Evolutionary conservation across 2,329 filamentous ascomycete genomes (phyloP).

Genomic region (Cyphellophora europaea): DNA sequence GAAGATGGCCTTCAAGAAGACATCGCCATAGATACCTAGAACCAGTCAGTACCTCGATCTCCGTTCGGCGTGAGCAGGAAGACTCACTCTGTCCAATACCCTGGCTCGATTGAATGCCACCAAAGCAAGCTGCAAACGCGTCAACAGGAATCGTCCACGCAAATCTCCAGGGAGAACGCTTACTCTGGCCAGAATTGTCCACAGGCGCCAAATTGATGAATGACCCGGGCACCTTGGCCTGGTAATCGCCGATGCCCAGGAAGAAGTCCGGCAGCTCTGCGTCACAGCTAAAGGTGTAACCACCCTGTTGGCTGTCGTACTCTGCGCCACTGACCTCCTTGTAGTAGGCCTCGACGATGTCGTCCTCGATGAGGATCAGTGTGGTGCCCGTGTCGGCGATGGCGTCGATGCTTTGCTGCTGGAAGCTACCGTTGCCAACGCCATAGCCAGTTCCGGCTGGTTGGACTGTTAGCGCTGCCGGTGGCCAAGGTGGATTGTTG

Average conservation of each 20-base stretch:
- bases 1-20: slow-evolving; percentile 70
- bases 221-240: slow-evolving; percentile 42
- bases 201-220: slow-evolving; percentile 39
- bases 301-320: slow-evolving; percentile 14
- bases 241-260: slow-evolving; percentile 40
- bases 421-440: slow-evolving; percentile 36
- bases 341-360: slow-evolving; percentile 52
- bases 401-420: slow-evolving; percentile 34
- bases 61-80: not conserved
- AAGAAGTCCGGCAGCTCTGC: slow-evolving; percentile 44
- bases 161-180: too few species aligned
- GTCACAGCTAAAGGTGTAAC: slow-evolving; percentile 37
- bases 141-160: too few species aligned
- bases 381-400: slow-evolving; percentile 67
- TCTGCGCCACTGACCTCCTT: slow-evolving; percentile 41
- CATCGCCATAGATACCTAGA: slow-evolving; percentile 64
- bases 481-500: too few species aligned
- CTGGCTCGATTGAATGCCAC: slow-evolving; percentile 59
- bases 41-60: slow-evolving; percentile 18
- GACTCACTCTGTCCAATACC: slow-evolving; percentile 38
- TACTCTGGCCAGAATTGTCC: slow-evolving; percentile 10
- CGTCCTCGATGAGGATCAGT: slow-evolving; percentile 49
- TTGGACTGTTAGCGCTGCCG: too few species aligned
- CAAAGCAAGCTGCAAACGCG: slow-evolving; percentile 52
- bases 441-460: slow-evolving; percentile 44